Base-by-base conservation (phyloP, 495 filamentous ascomycete genomes). In the Podospora pseudopauciseta region DNA sequence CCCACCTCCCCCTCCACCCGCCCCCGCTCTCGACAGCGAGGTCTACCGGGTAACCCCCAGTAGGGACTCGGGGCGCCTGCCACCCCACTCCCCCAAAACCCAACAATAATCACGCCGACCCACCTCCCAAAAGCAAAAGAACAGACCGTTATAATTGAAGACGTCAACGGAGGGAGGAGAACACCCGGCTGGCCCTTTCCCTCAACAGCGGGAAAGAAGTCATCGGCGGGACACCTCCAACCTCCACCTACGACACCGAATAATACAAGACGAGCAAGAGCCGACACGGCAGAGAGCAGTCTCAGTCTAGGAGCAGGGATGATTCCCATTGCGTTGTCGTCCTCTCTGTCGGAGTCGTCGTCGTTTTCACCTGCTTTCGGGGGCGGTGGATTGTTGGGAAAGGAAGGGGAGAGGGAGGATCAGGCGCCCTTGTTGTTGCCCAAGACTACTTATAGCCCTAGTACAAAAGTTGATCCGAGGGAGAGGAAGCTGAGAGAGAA, bases 61-160 rank as follows among this genome's bases (percentile, higher is more conserved):
- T 66, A 65, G 64, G 61, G 63, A 69, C 49, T 69, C 58, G 64
- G 63, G 67, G 67, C 59, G 64, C 53, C 64, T 11, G 3, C 39
- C 39, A 11, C 20, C 58, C 15, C 54, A 13, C 18, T 49, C 27
- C 16, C 34, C 63, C 13, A 53, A 63, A 49, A 58, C 13, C 15
- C 5, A 57, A 19, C 16, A 27, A 49, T 63, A 15, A 16, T 16
- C 15, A 63, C 19, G 2, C 39, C 15, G 15, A 16, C 13, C 39
- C 7, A 11, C 2, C 9, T 13, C 13, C 15, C 9, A 49, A 49
- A 49, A 6, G 49, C 49, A 49, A 18, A 18, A 44, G 19, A 5
- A 20, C 16, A 63, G 23, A 5, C 0, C 4, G 28, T 11, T 3
- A 49, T 13, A 13, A 16, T 49, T 13, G 39, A 49, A 49, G 39